These are phyloP conservation scores for Starmerella khaoyaiensis DNA, from an alignment of 805 yeast genomes.

Conservation along the genomic window DNA sequence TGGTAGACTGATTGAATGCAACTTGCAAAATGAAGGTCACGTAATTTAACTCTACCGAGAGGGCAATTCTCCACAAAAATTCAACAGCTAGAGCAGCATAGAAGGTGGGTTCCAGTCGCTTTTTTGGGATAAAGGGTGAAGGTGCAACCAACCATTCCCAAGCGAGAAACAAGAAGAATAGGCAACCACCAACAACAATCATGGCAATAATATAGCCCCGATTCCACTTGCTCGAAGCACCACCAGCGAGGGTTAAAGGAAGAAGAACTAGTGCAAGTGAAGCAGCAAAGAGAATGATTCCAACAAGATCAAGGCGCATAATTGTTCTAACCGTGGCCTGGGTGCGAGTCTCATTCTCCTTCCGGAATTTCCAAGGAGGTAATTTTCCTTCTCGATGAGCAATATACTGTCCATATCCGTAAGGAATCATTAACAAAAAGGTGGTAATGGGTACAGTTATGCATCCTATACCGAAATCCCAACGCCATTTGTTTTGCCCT, in stretches of 20 bases:
- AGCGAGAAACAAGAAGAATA: conserved; percentile 41
- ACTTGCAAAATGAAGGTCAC: conserved; percentile 56
- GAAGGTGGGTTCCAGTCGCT: conserved; percentile 45
- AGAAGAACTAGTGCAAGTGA: conserved; percentile 51
- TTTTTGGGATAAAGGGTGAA: conserved; percentile 44
- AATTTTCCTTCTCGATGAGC: conserved; percentile 36
- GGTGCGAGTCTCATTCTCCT: conserved; percentile 27
- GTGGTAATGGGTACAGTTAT: conserved; percentile 55
- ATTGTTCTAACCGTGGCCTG: conserved; percentile 27
- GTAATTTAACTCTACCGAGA: conserved; percentile 56
- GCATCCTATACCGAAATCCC: conserved; percentile 75
- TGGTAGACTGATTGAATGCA: conserved; percentile 44
- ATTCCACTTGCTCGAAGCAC: conserved; percentile 41
- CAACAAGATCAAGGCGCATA: conserved; percentile 55
- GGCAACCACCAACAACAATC: conserved; percentile 49
- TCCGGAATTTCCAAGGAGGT: conserved; percentile 5
- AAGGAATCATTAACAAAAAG: conserved; percentile 41
- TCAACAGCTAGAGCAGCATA: conserved; percentile 54
- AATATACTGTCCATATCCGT: conserved; percentile 41
- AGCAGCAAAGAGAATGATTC: conserved; percentile 42
- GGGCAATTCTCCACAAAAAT: conserved; percentile 45
- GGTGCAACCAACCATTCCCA: conserved; percentile 37
- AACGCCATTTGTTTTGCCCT: conserved; percentile 37
- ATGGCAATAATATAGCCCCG: conserved; percentile 54
- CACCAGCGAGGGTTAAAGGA: conserved; percentile 69